Base-by-base conservation (phyloP, 139 green algal genomes). In the Chlamydomonas schloesseri region DNA sequence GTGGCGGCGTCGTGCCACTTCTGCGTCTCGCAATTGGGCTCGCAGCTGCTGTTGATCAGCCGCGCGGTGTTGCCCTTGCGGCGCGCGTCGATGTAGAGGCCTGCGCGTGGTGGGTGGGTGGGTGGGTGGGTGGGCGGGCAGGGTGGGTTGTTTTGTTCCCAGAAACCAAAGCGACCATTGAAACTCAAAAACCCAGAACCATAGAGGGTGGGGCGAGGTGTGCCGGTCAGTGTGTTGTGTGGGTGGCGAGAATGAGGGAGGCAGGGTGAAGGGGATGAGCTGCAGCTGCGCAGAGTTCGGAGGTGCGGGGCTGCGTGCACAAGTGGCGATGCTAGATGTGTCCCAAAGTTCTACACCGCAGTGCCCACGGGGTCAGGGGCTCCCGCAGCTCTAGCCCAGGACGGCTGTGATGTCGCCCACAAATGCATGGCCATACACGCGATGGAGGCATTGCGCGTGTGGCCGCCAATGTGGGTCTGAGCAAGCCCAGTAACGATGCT, bases 1-100 rank as follows among this genome's bases (percentile, higher is more conserved):
- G 89, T 91, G 6, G 86, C 71, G 9, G 86, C 86, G 31, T 90
- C 86, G 31, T 90, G 93, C 96, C 96, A 98, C 86, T 98, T 98
- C 81, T 98, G 95, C 13, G 93, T 96, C 91, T 96, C 93, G 88
- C 95, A 98, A 87, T 98, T 98, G 47, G 96, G 95, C 28, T 95
- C 94, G 88, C 96, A 98, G 84, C 90, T 96, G 87, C 86, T 94
- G 93, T 98, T 98, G 68, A 98, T 90, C 70, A 98, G 89, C 46
- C 96, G 93, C 4, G 95, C 94, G 24, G 94, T 29, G 87, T 95
- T 98, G 81, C 96, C 96, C 76, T 95, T 96, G 65, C 80, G 67
- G 42, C 93, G 89, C 0, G 96, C 96, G 71, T 98, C 96, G 57
- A 98, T 97, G 87, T 96, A 95, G 62, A 96, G 88, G 50, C 93